Evolutionary conservation across 805 yeast genomes (phyloP).

Genomic region (Candida qinlingensis): DNA sequence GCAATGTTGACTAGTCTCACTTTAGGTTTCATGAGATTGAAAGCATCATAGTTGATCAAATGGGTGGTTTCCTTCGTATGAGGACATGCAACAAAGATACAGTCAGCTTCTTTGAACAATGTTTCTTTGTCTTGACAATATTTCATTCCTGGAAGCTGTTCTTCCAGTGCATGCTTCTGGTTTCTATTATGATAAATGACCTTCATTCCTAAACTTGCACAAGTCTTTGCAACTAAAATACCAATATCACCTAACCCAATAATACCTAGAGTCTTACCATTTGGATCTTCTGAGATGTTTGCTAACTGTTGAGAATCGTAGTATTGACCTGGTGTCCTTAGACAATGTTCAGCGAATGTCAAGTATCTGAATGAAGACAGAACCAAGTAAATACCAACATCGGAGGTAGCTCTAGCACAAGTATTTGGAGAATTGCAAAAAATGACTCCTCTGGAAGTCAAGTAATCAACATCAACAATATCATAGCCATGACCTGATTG

Average conservation of each 20-base stretch:
- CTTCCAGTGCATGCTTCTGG: conserved; percentile 27
- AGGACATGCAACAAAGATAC: conserved; percentile 35
- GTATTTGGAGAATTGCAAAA: conserved; percentile 37
- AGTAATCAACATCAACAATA: conserved; percentile 33
- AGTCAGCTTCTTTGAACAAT: conserved; percentile 25
- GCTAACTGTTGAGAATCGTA: conserved; percentile 28
- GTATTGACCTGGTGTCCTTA: conserved; percentile 29
- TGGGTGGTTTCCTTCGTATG: conserved; percentile 34
- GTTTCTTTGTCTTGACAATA: conserved; percentile 25
- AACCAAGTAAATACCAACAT: conserved; percentile 31
- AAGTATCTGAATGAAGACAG: conserved; percentile 31
- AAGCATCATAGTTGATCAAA: conserved; percentile 29
- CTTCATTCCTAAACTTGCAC: conserved; percentile 39
- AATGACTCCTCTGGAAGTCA: conserved; percentile 28
- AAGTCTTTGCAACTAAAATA: conserved; percentile 34
- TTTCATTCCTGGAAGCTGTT: conserved; percentile 31
- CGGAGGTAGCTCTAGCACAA: conserved; percentile 37
- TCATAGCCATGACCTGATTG: conserved; percentile 38
- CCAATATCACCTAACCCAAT: conserved; percentile 47
- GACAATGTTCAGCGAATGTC: conserved; percentile 34
- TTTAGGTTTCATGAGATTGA: conserved; percentile 24
- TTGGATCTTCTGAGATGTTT: conserved; percentile 34
- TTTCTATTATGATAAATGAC: conserved; percentile 37
- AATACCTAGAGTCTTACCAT: conserved; percentile 39
- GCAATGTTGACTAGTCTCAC: conserved; percentile 32